Conservation (phyloP, 257 asterid species). For the Penstemon davidsonii region DNA sequence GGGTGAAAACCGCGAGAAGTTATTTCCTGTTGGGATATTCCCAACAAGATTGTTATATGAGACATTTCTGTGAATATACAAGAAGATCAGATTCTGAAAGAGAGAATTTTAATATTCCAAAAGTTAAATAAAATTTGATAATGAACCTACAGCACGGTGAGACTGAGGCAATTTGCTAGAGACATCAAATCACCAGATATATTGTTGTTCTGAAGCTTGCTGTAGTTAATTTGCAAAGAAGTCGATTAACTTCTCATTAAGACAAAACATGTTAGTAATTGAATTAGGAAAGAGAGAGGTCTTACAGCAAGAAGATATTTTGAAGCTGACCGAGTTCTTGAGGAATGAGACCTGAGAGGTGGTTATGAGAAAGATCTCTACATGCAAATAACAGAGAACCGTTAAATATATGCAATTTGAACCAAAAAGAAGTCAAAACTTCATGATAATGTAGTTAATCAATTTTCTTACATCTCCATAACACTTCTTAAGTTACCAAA, state of each 20-base stretch:
- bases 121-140: background rate
- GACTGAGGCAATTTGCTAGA: constrained; percentile 71
- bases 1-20: constrained; percentile 83
- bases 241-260: background rate
- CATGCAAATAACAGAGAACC: constrained; percentile 18
- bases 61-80: constrained; percentile 57
- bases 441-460: background rate
- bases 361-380: constrained; percentile 89
- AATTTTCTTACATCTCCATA: constrained; percentile 75
- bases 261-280: too few species aligned
- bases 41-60: constrained; percentile 84
- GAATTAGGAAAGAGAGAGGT: background rate
- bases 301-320: constrained; percentile 80
- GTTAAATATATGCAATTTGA: background rate
- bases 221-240: constrained; percentile 25
- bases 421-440: background rate
- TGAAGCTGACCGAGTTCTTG: constrained; percentile 88
- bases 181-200: constrained; percentile 77
- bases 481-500: constrained; percentile 90
- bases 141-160: constrained; percentile 66
- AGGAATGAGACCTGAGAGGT: constrained; percentile 78
- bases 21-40: constrained; percentile 75
- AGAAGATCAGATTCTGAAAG: constrained; percentile 2
- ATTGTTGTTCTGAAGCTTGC: constrained; percentile 79
- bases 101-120: background rate